Percentiles rank a stretch among this genome's conserved stretches.
These are phyloP conservation scores for Cercospora sojina DNA, from an alignment of 2,329 filamentous ascomycete genomes.

Conservation along the genomic window DNA sequence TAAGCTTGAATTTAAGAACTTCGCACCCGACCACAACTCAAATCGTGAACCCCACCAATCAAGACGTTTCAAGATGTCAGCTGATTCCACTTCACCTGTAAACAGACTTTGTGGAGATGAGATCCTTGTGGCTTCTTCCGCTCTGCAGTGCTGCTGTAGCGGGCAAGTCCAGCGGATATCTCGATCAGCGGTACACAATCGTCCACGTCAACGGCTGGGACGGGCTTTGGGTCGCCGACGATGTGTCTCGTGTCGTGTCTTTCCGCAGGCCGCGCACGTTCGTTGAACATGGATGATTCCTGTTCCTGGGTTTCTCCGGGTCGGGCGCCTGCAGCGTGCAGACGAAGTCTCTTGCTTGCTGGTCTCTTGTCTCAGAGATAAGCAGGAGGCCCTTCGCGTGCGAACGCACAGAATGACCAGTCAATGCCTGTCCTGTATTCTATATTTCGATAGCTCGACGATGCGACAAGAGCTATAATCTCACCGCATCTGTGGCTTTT, in stretches of 20 bases:
- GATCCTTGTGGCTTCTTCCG: not conserved
- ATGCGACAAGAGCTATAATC: not conserved
- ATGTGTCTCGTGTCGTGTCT: not conserved
- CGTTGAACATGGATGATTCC: not conserved
- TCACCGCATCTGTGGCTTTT: not conserved
- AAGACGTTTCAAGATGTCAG: not conserved
- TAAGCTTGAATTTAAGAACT: conserved; percentile 16
- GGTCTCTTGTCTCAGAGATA: not conserved
- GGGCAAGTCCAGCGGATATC: not conserved
- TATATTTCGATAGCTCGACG: not conserved
- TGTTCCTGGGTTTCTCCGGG: not conserved
- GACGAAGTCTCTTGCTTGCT: not conserved
- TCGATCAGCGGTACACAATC: conserved; percentile 7
- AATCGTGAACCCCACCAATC: not conserved
- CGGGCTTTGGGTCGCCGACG: not conserved
- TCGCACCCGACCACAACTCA: conserved; percentile 1
- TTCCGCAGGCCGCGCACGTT: not conserved
- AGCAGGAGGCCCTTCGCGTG: not conserved
- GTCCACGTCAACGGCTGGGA: conserved; percentile 11
- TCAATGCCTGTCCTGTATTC: not conserved
- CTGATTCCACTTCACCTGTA: not conserved
- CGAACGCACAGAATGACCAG: not conserved
- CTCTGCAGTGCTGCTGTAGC: not conserved
- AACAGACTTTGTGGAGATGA: conserved; percentile 5
- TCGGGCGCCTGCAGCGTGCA: not conserved